Percentiles rank a stretch among this genome's conserved stretches.
Conservation (phyloP, 1,139 yeast species). For the Candida pseudocylindracea region DNA sequence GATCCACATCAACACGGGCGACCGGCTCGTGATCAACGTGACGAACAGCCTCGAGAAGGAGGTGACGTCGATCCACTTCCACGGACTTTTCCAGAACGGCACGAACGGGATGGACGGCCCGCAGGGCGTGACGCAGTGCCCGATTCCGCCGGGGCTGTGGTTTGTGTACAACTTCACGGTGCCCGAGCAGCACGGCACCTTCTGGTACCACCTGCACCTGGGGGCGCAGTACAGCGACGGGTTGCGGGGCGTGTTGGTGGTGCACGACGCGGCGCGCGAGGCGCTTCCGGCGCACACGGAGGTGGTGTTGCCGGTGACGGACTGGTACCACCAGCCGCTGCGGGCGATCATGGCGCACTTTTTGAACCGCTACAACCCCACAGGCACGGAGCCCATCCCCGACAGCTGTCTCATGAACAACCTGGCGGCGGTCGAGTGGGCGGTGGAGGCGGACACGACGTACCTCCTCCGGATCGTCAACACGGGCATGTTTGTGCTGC, state of each 20-base stretch:
- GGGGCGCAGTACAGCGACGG: slow-evolving; percentile 84
- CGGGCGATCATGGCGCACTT: slow-evolving; percentile 27
- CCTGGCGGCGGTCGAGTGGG: slow-evolving; percentile 42
- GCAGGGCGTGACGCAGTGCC: slow-evolving; percentile 67
- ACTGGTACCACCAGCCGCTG: slow-evolving; percentile 64
- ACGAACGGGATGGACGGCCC: slow-evolving; percentile 74
- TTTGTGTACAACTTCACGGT: slow-evolving; percentile 66
- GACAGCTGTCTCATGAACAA: slow-evolving; percentile 52
- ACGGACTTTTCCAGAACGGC: slow-evolving; percentile 71
- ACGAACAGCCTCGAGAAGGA: slow-evolving; percentile 30
- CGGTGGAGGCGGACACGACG: slow-evolving; percentile 59
- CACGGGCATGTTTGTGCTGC: slow-evolving; percentile 75
- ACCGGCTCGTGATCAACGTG: slow-evolving; percentile 32
- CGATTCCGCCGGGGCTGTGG: slow-evolving; percentile 52
- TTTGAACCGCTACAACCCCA: slow-evolving; percentile 59
- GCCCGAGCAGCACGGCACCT: slow-evolving; percentile 60
- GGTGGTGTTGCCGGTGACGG: slow-evolving; percentile 39
- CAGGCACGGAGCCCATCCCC: slow-evolving; percentile 95
- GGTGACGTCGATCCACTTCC: slow-evolving; percentile 63
- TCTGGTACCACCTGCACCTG: slow-evolving; percentile 91
- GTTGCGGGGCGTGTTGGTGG: slow-evolving; percentile 58
- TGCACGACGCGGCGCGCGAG: slow-evolving; percentile 47
- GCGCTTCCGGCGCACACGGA: slow-evolving; percentile 52
- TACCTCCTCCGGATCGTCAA: slow-evolving; percentile 61
- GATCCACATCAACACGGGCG: slow-evolving; percentile 40